These are phyloP conservation scores for Tripterygium wilfordii DNA, from an alignment of 177 flowering plant genomes.

Conservation along the genomic window DNA sequence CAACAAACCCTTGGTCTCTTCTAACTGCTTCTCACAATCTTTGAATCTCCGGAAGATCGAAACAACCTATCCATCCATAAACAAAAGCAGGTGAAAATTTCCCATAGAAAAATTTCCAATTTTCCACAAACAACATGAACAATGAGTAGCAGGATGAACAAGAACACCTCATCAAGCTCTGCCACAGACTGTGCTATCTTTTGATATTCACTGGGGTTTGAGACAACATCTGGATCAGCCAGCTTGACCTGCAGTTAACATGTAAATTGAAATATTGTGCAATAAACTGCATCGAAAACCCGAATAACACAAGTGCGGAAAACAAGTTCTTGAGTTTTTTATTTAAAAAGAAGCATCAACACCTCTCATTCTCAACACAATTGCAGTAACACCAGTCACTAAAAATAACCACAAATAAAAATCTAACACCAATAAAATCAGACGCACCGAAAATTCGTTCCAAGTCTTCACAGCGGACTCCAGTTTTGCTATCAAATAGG, in stretches of 20 bases:
- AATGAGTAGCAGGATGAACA: background rate
- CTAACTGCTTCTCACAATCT: constrained; percentile 84
- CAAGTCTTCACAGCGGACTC: constrained; percentile 94
- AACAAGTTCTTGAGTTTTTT: background rate
- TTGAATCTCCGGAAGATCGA: constrained; percentile 56
- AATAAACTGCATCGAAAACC: background rate
- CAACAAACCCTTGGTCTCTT: constrained; percentile 74
- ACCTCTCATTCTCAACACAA: background rate
- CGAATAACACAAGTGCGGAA: background rate
- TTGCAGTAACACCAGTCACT: background rate
- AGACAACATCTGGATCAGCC: constrained; percentile 91
- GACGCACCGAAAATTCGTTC: constrained; percentile 85
- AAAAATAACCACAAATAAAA: background rate
- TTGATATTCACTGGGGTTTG: constrained; percentile 87
- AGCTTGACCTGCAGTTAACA: constrained; percentile 59
- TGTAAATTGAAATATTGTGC: too few relatives aligned
- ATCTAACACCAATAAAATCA: background rate
- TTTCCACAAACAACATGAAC: too few relatives aligned
- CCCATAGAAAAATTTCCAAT: too few relatives aligned
- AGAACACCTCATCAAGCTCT: constrained; percentile 82
- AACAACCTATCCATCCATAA: constrained; percentile 53
- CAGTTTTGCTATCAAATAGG: constrained; percentile 78
- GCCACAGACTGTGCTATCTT: constrained; percentile 88
- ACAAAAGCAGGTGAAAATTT: background rate
- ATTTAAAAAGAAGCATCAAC: background rate